Conservation (phyloP, 2,329 filamentous ascomycete genomes). For the Fusarium proliferatum region DNA sequence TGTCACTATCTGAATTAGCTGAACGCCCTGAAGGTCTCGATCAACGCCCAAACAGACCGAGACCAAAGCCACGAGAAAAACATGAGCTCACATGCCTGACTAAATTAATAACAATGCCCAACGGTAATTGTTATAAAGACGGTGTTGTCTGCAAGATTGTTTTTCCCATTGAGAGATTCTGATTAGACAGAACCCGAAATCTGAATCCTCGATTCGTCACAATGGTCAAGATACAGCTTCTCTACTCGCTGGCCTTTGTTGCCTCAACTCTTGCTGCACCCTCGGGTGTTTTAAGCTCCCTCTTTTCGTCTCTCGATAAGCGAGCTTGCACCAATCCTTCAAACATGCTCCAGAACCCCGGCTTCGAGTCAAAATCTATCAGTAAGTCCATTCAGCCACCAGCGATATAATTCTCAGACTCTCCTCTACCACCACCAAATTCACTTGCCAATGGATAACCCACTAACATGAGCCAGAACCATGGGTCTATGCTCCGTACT, state of each 20-base stretch:
- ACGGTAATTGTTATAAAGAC: neutral
- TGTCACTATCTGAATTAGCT: neutral
- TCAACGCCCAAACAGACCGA: neutral
- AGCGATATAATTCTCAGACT: rapidly evolving
- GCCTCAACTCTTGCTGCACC: neutral
- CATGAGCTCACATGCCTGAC: neutral
- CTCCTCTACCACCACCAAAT: no score
- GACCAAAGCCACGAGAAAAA: neutral
- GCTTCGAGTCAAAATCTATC: neutral
- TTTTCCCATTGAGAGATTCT: rapidly evolving
- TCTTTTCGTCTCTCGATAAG: neutral
- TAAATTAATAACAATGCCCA: neutral
- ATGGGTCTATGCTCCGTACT: neutral
- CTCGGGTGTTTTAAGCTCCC: neutral
- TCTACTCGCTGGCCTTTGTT: neutral
- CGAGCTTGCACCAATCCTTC: neutral
- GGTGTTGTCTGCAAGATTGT: neutral
- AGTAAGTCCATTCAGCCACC: neutral
- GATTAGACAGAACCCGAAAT: rapidly evolving
- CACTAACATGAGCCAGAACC: neutral
- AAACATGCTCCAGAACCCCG: neutral
- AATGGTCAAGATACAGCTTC: neutral
- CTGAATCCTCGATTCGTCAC: rapidly evolving
- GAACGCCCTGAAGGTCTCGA: neutral
- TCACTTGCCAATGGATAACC: rapidly evolving